Evolutionary conservation across 805 yeast genomes (phyloP).

Genomic region (Ogataea saltuana): DNA sequence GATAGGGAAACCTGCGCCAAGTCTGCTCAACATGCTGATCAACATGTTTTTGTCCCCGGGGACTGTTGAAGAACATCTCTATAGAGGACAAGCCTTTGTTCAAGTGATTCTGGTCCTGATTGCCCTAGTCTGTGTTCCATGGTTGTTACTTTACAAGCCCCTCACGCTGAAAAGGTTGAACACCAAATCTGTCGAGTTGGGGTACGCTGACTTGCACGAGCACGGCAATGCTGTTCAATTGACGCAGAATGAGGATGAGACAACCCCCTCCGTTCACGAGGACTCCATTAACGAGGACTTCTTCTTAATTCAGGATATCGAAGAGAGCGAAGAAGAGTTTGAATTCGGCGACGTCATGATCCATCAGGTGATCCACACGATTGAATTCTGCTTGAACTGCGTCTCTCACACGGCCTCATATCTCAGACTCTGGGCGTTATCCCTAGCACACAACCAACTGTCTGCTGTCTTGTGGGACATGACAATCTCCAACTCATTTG

Average conservation of each 20-base stretch:
- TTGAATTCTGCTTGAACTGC: constrained; percentile 77
- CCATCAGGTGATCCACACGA: constrained; percentile 79
- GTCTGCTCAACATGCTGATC: constrained; percentile 71
- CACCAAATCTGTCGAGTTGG: constrained; percentile 49
- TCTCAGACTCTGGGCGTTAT: constrained; percentile 75
- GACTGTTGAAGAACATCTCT: constrained; percentile 60
- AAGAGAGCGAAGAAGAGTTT: constrained; percentile 44
- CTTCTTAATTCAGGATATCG: constrained; percentile 28
- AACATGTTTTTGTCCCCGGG: constrained; percentile 79
- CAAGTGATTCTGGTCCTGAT: constrained; percentile 57
- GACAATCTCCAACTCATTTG: constrained; percentile 66
- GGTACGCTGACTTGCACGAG: constrained; percentile 50
- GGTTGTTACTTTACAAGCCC: constrained; percentile 70
- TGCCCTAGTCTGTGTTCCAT: constrained; percentile 74
- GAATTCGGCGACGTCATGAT: constrained; percentile 70
- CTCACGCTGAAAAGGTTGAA: constrained; percentile 45
- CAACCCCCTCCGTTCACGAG: constrained; percentile 18
- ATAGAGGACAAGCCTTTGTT: constrained; percentile 62
- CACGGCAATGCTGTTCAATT: constrained; percentile 22
- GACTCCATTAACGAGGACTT: constrained; percentile 33
- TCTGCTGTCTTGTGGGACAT: constrained; percentile 74
- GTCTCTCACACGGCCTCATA: constrained; percentile 81
- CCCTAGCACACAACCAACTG: constrained; percentile 78
- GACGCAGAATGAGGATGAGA: constrained; percentile 34
- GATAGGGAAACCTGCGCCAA: constrained; percentile 65